Evolutionary conservation across 1,284 basidiomycete genomes (phyloP).

Genomic region (Sanghuangporus sanghuang): DNA sequence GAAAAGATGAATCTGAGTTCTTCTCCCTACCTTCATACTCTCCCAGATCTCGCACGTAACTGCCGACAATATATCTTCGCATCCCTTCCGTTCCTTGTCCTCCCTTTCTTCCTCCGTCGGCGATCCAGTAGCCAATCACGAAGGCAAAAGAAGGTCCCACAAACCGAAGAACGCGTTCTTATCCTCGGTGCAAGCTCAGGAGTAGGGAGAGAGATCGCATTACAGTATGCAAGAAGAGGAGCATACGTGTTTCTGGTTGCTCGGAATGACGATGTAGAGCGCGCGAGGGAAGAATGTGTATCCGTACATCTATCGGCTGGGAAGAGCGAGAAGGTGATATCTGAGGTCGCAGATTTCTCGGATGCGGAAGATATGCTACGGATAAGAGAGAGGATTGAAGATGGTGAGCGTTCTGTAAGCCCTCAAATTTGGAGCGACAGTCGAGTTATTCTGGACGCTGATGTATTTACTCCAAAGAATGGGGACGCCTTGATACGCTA

Average conservation of each 20-base stretch:
- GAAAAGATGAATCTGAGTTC: neutral
- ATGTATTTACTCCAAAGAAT: constrained; percentile 40
- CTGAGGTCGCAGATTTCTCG: constrained; percentile 60
- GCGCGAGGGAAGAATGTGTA: constrained; percentile 59
- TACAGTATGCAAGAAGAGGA: constrained; percentile 69
- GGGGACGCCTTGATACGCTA: constrained; percentile 81
- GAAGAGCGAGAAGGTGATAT: constrained; percentile 28
- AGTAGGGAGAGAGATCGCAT: constrained; percentile 73
- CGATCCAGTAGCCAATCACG: constrained; percentile 8
- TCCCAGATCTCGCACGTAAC: neutral
- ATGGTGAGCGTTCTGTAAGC: constrained; percentile 40
- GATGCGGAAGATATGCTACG: constrained; percentile 63
- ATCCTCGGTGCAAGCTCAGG: constrained; percentile 81
- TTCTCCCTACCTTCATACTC: neutral
- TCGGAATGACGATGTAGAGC: constrained; percentile 54
- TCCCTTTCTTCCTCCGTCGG: neutral
- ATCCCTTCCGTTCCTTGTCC: neutral
- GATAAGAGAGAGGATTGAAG: constrained; percentile 50
- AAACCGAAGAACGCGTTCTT: constrained; percentile 61
- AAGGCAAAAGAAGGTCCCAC: constrained; percentile 28
- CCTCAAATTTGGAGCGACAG: too few relatives aligned
- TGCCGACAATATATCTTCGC: neutral
- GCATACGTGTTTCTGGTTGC: constrained; percentile 77
- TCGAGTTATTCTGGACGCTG: too few relatives aligned
- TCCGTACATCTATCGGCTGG: constrained; percentile 17